A percentile compares a stretch with the other conserved stretches of the same genome.
Conservation (phyloP, 2,329 filamentous ascomycete species). For the Xylaria sp. region DNA sequence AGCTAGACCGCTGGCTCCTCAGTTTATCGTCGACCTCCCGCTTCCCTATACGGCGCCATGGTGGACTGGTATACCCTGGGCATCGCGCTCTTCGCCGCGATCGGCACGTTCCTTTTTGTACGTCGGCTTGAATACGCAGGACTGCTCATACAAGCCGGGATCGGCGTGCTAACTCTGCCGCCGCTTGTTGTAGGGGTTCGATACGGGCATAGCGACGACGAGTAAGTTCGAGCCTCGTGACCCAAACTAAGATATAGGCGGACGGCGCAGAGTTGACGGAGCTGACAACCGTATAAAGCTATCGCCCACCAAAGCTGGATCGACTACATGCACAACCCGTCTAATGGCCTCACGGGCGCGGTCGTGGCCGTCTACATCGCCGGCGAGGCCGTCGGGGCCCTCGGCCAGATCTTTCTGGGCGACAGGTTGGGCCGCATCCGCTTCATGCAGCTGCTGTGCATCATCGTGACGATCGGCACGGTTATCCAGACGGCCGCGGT, state of each 20-base stretch:
- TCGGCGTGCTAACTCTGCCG: constrained; percentile 4
- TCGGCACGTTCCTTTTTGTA: constrained; percentile 62
- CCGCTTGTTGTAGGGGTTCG: constrained; percentile 50
- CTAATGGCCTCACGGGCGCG: constrained; percentile 55
- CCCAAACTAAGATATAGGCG: neutral
- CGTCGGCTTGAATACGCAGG: constrained; percentile 23
- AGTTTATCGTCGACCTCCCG: neutral
- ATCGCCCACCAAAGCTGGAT: constrained; percentile 64
- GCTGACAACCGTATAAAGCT: constrained; percentile 43
- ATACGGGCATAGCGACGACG: constrained; percentile 63
- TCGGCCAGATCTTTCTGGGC: constrained; percentile 55
- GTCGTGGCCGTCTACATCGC: constrained; percentile 63
- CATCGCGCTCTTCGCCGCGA: constrained; percentile 58
- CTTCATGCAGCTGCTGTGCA: constrained; percentile 57
- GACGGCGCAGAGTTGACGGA: neutral
- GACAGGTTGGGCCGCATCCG: constrained; percentile 56
- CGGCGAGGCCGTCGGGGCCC: constrained; percentile 58
- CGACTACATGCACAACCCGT: constrained; percentile 59
- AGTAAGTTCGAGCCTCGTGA: constrained; percentile 44
- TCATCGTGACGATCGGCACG: constrained; percentile 57
- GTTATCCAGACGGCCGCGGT: constrained; percentile 56
- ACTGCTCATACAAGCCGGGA: neutral
- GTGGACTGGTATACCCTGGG: constrained; percentile 48
- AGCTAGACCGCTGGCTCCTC: too few species aligned
- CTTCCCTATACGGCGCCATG: constrained; percentile 3